A percentile compares a stretch with the other conserved stretches of the same genome.
Evolutionary conservation across 768 basidiomycete species (phyloP).

Genomic region (Russula dissimulans): DNA sequence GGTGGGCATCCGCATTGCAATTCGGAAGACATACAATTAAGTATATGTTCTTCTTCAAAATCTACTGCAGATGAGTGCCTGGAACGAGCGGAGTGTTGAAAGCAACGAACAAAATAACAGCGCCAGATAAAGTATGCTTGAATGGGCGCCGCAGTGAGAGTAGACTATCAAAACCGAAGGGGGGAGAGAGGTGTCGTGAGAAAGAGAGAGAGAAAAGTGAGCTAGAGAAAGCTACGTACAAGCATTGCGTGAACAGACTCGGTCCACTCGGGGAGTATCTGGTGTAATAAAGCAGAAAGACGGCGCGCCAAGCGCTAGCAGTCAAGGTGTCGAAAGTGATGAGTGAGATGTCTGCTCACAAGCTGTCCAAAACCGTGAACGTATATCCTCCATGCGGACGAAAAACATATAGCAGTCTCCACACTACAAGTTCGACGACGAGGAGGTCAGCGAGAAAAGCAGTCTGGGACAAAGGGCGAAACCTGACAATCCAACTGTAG

Average conservation of each 20-base stretch:
- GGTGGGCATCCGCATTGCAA: not conserved
- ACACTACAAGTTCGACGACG: not conserved
- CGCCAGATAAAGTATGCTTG: constrained; percentile 10
- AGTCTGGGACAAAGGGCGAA: not conserved
- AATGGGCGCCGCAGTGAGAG: constrained; percentile 1
- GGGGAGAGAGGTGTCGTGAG: not conserved
- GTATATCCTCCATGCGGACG: constrained; percentile 6
- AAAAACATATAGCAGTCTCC: constrained; percentile 2
- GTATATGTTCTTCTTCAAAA: not conserved
- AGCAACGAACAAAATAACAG: constrained; percentile 6
- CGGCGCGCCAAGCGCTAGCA: too few relatives aligned
- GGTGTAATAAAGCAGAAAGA: not conserved
- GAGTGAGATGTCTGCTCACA: not conserved
- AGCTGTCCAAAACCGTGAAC: not conserved
- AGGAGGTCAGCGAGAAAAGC: not conserved
- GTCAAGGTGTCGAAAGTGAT: not conserved
- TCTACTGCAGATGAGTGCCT: not conserved
- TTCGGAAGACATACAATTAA: not conserved
- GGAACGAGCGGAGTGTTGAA: not conserved
- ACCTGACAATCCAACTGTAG: constrained; percentile 7
- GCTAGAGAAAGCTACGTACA: not conserved
- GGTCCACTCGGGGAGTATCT: not conserved
- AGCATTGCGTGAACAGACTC: constrained; percentile 5
- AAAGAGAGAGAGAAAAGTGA: not conserved
- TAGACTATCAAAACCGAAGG: not conserved